phyloP scores from a whole-genome alignment of 805 yeast species.

The Saccharomyces mikatae region DNA sequence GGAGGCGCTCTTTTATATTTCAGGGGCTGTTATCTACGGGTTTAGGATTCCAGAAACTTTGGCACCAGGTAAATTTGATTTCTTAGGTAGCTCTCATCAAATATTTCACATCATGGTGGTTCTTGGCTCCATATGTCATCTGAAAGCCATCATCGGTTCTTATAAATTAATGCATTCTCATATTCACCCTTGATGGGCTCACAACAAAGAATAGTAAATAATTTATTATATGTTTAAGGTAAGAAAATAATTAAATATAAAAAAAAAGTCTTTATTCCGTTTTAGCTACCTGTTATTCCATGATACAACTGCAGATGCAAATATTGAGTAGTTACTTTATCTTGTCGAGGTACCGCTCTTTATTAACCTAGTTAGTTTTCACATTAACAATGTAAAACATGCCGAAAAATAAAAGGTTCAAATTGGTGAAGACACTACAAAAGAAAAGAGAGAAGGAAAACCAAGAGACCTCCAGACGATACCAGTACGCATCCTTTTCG shows the following conservation, averaged over 20 bases:
- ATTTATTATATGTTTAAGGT: neutral
- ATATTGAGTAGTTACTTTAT: neutral
- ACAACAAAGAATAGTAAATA: neutral
- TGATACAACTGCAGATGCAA: neutral
- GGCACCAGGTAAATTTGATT: constrained; percentile 56
- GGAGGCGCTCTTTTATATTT: constrained; percentile 68
- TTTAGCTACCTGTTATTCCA: too few relatives aligned
- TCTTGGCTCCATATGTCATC: constrained; percentile 67
- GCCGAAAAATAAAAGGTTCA: neutral
- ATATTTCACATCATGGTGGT: constrained; percentile 75
- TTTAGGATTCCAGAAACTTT: constrained; percentile 66
- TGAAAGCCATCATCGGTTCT: constrained; percentile 54
- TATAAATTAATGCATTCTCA: constrained; percentile 34
- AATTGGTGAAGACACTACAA: neutral
- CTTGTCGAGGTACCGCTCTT: neutral
- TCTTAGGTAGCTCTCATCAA: constrained; percentile 76
- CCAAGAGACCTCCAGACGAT: neutral
- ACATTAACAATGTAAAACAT: neutral
- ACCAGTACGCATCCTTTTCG: neutral
- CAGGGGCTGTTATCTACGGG: constrained; percentile 77
- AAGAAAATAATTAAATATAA: neutral
- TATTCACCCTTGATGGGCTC: neutral
- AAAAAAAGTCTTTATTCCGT: neutral
- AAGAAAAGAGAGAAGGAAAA: neutral
- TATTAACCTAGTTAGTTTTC: neutral